Base-by-base conservation (phyloP, 371 early-diverging fungal species). In the Mortierella sp. region DNA sequence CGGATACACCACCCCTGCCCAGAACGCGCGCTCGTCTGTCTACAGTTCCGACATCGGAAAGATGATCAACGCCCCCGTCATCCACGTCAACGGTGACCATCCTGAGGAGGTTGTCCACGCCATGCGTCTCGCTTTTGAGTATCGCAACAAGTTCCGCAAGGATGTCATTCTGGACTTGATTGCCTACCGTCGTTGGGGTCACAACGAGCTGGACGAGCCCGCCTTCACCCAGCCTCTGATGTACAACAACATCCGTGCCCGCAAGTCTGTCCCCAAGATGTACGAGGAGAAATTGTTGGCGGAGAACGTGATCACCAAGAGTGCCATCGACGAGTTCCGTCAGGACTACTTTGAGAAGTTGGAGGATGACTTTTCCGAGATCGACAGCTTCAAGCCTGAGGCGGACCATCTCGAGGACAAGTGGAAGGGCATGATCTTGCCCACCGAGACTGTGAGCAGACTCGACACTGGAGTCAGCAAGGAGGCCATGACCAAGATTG, bases 201-300 rank as follows among this genome's bases (percentile, higher is more conserved):
- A 99, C 89, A 99, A 99, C 81, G 99, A 99, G 88, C 89, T 98
- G 14, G 99, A 99, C 83, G 98, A 99, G 88, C 99, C 99, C 48
- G 96, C 96, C 32, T 99, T 97, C 85, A 99, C 99, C 0, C 99
- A 99, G 83, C 99, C 99, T 0, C 78, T 91, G 68, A 99, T 99
- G 99, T 99, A 99, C 92, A 93, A 94, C 76, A 95, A 92, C 74
- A 99, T 99, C 76, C 93, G 97, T 35, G 88, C 91, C 0, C 95
- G 97, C 68, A 92, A 92, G 51, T 95, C 95, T 46, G 96, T 98
- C 5, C 96, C 98, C 38, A 90, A 90, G 63, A 78, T 93, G 48
- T 99, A 98, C 82, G 96, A 97, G 84, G 90, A 94, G 70, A 91
- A 94, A 77, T 75, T 95, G 58, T 49, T 92, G n/a, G 84, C 75